Conservation (phyloP, 768 basidiomycete genomes). For the Goffeauzyma gilvescens region DNA sequence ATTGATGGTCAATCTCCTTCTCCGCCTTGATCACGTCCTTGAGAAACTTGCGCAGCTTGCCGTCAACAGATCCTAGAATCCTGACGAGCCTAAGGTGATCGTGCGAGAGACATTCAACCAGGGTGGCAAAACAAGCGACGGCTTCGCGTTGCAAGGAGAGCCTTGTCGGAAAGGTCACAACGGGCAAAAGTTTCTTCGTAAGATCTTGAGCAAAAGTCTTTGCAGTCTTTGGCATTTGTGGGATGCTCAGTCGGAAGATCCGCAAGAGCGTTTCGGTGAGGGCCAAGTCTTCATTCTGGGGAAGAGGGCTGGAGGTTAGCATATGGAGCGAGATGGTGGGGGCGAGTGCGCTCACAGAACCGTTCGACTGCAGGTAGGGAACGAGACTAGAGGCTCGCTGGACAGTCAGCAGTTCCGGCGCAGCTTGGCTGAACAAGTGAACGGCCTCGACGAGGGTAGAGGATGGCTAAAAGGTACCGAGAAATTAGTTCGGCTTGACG, state of each 20-base stretch:
- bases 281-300: conserved; percentile 58
- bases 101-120: conserved; percentile 66
- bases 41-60: conserved; percentile 60
- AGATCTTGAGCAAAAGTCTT: conserved; percentile 73
- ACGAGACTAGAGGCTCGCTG: conserved; percentile 66
- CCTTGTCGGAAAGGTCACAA: conserved; percentile 89
- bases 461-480: too few relatives aligned
- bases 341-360: conserved; percentile 40
- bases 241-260: conserved; percentile 67
- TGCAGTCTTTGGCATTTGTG: conserved; percentile 74
- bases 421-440: conserved; percentile 59
- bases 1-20: conserved; percentile 6
- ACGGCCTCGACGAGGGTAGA: conserved; percentile 51
- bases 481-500: too few relatives aligned
- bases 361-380: conserved; percentile 71
- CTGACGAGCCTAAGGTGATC: conserved; percentile 61
- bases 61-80: conserved; percentile 67
- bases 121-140: conserved; percentile 76
- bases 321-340: conserved; percentile 8
- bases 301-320: background rate
- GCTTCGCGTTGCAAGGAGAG: conserved; percentile 51
- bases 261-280: conserved; percentile 73
- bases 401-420: conserved; percentile 66
- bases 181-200: conserved; percentile 60
- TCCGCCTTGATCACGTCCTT: conserved; percentile 41